These are phyloP conservation scores for Rhodotorula kratochvilovae DNA, from an alignment of 768 basidiomycete species.

Conservation along the genomic window DNA sequence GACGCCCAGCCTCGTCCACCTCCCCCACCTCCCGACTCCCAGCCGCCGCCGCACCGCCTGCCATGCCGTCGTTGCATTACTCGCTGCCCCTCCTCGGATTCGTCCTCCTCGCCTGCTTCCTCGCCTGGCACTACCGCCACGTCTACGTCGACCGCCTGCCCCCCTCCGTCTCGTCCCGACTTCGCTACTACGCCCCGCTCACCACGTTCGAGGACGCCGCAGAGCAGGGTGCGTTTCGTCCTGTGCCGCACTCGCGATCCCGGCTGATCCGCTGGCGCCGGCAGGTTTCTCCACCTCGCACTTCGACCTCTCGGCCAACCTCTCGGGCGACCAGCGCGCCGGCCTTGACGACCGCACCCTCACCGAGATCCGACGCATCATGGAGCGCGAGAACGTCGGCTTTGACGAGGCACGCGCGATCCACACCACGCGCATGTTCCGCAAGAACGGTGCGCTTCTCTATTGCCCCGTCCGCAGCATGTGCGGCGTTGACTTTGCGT, in stretches of 20 bases:
- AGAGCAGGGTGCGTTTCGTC: slow-evolving; percentile 24
- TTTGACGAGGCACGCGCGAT: slow-evolving; percentile 35
- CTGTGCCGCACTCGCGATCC: neutral
- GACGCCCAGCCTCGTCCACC: neutral
- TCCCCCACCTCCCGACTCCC: neutral
- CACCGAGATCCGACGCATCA: slow-evolving; percentile 40
- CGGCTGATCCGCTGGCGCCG: neutral
- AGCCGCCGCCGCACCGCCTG: neutral
- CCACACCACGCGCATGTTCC: slow-evolving; percentile 26
- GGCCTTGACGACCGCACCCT: slow-evolving; percentile 36
- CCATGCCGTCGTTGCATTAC: neutral
- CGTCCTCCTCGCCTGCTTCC: slow-evolving; percentile 11
- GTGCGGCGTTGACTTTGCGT: too few relatives aligned
- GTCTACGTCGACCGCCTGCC: slow-evolving; percentile 35
- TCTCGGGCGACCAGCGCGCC: slow-evolving; percentile 29
- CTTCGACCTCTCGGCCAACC: slow-evolving; percentile 35
- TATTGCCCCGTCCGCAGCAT: neutral
- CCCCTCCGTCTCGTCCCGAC: slow-evolving; percentile 22
- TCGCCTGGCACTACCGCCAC: slow-evolving; percentile 30
- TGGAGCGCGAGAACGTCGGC: slow-evolving; percentile 31
- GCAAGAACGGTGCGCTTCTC: slow-evolving; percentile 18
- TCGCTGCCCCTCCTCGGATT: slow-evolving; percentile 15
- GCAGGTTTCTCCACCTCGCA: slow-evolving; percentile 33
- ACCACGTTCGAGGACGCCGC: slow-evolving; percentile 37
- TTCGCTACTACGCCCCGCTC: slow-evolving; percentile 39